Evolutionary conservation across 2,329 filamentous ascomycete genomes (phyloP), one percentile per base, ranked within the genome.

Genomic region (Aureobasidium sp.): DNA sequence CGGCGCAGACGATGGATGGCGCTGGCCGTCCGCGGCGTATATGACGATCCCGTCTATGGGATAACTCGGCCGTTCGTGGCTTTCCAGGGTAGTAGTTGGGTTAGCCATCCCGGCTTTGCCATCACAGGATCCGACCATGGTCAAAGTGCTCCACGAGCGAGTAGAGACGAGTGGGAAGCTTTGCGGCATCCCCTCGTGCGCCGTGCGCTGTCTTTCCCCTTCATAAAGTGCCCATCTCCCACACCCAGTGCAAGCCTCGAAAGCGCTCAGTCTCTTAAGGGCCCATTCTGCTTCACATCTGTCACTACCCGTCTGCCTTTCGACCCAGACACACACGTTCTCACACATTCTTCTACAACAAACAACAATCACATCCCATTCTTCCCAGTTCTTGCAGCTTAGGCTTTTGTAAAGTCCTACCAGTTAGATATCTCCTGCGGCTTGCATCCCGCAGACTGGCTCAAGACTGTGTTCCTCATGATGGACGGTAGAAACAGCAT

Each of bases 401-500:
- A 29, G 34, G 36, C 36, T 41, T 53, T 42, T 55, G 11, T 31
- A 45, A 44, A 47, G 53, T 36, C 41, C 11, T 39, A 34, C 17
- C 52, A 42, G 29, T 20, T 36, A 2, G 15, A 36, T 20, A 31
- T 57, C 17, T 34, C 51, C 45, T 60, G 57, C 45, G 49, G 60
- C 37, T 20, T 17, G 3, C 5, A 7, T n/a, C 29, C 45, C 57
- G 57, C 57, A 51, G 57, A 41, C 17, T 56, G 60, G 49, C 41
- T 20, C 51, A 42, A 29, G 22, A 58, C 68, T 71, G 67, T 70
- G 68, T 67, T 58, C 64, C 69, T 67, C 71, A 73, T 73, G 63
- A 81, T 81, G 78, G 78, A 81, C 77, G 78, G 77, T 73, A 79
- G 75, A 74, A 78, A 81, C 70, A 75, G 76, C 68, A 75, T 71